phyloP scores from a whole-genome alignment of 2,329 filamentous ascomycete species.

The Talaromyces islandicus region DNA sequence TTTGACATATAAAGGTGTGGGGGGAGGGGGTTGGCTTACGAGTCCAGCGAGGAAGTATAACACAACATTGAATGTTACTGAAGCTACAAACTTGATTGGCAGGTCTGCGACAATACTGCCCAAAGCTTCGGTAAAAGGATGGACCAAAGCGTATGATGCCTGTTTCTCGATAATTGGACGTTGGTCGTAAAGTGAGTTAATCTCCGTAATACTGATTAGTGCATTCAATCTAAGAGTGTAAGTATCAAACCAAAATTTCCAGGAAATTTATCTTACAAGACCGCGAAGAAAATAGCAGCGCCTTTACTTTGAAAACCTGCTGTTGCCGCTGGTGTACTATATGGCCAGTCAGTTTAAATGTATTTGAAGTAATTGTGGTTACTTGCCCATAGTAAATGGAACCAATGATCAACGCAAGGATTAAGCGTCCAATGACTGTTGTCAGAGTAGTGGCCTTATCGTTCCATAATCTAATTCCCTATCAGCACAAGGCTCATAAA shows the following conservation, averaged over 20 bases:
- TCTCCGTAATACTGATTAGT: constrained; percentile 63
- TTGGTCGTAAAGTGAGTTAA: constrained; percentile 81
- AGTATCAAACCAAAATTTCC: background rate
- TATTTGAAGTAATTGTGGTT: constrained; percentile 34
- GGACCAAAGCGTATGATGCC: constrained; percentile 78
- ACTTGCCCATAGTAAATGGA: constrained; percentile 55
- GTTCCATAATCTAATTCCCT: constrained; percentile 38
- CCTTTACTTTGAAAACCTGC: constrained; percentile 71
- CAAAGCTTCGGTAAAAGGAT: constrained; percentile 79
- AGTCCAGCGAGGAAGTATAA: constrained; percentile 73
- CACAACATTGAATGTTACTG: constrained; percentile 69
- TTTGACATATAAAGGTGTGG: background rate
- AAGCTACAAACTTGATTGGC: constrained; percentile 72
- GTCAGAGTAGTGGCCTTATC: constrained; percentile 71
- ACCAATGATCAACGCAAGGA: constrained; percentile 71
- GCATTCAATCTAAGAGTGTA: constrained; percentile 38
- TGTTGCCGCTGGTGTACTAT: constrained; percentile 42
- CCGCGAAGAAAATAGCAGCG: constrained; percentile 77
- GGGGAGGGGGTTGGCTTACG: background rate
- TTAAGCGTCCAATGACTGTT: constrained; percentile 56
- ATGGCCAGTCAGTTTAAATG: background rate
- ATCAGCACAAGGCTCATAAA: background rate
- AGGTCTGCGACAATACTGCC: constrained; percentile 81
- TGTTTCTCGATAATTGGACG: constrained; percentile 92
- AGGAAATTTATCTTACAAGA: constrained; percentile 67